These are phyloP conservation scores for Suillus paluster DNA, from an alignment of 768 basidiomycete genomes.

Conservation along the genomic window DNA sequence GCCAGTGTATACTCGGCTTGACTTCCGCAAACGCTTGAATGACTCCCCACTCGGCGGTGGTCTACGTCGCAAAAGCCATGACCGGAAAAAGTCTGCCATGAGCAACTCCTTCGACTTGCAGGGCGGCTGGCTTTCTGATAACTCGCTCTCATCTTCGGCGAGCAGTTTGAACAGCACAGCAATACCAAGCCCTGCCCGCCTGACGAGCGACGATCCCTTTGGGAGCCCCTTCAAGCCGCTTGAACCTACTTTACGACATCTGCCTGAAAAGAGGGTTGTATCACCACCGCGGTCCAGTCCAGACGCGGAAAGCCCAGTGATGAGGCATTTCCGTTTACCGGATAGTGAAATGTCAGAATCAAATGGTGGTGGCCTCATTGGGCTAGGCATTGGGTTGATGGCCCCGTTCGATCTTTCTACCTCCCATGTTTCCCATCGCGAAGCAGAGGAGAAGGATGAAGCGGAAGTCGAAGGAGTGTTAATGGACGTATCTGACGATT, in stretches of 20 bases:
- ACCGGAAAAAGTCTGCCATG: slow-evolving; percentile 34
- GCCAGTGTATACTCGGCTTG: slow-evolving; percentile 33
- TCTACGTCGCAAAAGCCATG: slow-evolving; percentile 32
- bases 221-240: slow-evolving; percentile 47
- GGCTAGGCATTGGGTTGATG: slow-evolving; percentile 48
- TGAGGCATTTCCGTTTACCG: slow-evolving; percentile 31
- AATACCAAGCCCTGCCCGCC: slow-evolving; percentile 27
- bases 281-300: slow-evolving; percentile 28
- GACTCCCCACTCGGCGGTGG: slow-evolving; percentile 51
- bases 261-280: slow-evolving; percentile 13
- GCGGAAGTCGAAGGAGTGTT: slow-evolving; percentile 39
- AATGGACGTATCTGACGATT: slow-evolving; percentile 25
- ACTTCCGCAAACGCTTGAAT: slow-evolving; percentile 41
- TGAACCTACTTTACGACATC: slow-evolving; percentile 3
- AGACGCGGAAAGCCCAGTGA: slow-evolving; percentile 57
- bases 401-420: slow-evolving; percentile 57
- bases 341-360: slow-evolving; percentile 30
- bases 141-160: slow-evolving; percentile 30
- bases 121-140: slow-evolving; percentile 35
- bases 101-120: slow-evolving; percentile 27
- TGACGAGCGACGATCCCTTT: slow-evolving; percentile 50
- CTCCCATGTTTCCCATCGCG: slow-evolving; percentile 12
- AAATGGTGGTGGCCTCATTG: slow-evolving; percentile 37
- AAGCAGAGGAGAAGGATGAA: slow-evolving; percentile 32
- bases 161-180: slow-evolving; percentile 17